Base-by-base conservation (phyloP, 129 eudicot genomes). In the Apium graveolens region DNA sequence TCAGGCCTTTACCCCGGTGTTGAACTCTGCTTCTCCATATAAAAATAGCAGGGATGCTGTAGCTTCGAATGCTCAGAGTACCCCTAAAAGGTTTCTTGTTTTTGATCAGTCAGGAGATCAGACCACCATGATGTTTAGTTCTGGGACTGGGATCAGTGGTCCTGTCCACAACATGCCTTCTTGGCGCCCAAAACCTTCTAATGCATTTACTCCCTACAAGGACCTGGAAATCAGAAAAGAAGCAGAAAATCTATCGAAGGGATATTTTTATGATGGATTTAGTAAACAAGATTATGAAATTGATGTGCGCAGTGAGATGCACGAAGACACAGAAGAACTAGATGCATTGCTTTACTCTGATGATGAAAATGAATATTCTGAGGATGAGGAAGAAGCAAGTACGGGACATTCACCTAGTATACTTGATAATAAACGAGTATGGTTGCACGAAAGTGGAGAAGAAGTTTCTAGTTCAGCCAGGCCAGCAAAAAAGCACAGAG, bases 341-440 rank as follows among this genome's bases (percentile, higher is more conserved):
- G 80, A 91, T 48, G 98, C 98, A 0, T 79, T 93, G 75, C 92
- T 93, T 39, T 91, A 83, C 73, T 93, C 97, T 66, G 95, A 91
- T 80, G 91, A 85, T 34, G 88, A 87, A 51, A 39, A 27, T 32
- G 82, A 81, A 72, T 76, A 80, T 80, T 82, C 80, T 18, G 96
- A 91, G 34, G 71, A 65, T 65, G 88, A 91, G 35, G 93, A 94
- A 37, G 98, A 83, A 81, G 78, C 85, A 27, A 93, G 98, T 81
- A 93, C 98, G 0, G 98, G 91, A 7, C 97, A 93, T 82, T 93
- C 97, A 6, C 98, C 98, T 53, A 86, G 86, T 76, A 60, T 80
- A 39, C 78, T 87, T 83, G 87, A 85, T 4, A 88, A 79, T 10
- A 76, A 72, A 32, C 91, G 39, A 31, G 86, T 82, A 66, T 53